These are phyloP conservation scores for Bruguiera hainesii DNA, from an alignment of 441 rosid species.

Conservation along the genomic window DNA sequence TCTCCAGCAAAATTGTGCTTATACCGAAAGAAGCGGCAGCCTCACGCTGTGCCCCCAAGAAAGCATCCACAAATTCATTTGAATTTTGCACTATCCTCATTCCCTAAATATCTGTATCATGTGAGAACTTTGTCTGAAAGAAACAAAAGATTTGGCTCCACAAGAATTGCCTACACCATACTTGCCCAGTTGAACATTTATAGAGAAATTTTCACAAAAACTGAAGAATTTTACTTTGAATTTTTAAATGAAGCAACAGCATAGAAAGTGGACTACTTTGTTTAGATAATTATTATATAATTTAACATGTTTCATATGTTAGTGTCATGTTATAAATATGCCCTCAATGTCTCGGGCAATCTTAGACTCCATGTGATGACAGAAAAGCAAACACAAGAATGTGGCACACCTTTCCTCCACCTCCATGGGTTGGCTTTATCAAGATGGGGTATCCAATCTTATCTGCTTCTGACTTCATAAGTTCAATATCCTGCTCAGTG, in stretches of 20 bases:
- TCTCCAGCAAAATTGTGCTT: constrained; percentile 86
- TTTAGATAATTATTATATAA: no score
- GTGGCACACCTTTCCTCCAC: constrained; percentile 83
- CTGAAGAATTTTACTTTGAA: no score
- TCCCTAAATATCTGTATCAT: constrained; percentile 51
- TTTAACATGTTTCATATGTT: no score
- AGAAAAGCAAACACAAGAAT: background rate
- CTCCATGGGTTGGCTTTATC: constrained; percentile 97
- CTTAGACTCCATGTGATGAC: background rate
- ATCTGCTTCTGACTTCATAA: constrained; percentile 83
- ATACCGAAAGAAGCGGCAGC: constrained; percentile 96
- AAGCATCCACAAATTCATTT: constrained; percentile 64
- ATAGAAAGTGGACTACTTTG: no score
- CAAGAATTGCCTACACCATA: background rate
- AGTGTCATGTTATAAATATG: background rate
- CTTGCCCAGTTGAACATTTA: no score
- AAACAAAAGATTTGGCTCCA: constrained; percentile 8
- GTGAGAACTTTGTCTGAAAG: constrained; percentile 31
- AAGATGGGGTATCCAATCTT: constrained; percentile 86
- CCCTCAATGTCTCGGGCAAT: background rate
- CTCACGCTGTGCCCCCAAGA: constrained; percentile 94
- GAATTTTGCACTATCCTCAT: constrained; percentile 82
- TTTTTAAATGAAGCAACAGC: no score
- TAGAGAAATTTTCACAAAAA: no score
- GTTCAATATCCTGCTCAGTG: constrained; percentile 70